Percentiles rank a stretch among this genome's conserved stretches.
Evolutionary conservation across 306 rosid genomes (phyloP).

Genomic region (Lablab purpureus): DNA sequence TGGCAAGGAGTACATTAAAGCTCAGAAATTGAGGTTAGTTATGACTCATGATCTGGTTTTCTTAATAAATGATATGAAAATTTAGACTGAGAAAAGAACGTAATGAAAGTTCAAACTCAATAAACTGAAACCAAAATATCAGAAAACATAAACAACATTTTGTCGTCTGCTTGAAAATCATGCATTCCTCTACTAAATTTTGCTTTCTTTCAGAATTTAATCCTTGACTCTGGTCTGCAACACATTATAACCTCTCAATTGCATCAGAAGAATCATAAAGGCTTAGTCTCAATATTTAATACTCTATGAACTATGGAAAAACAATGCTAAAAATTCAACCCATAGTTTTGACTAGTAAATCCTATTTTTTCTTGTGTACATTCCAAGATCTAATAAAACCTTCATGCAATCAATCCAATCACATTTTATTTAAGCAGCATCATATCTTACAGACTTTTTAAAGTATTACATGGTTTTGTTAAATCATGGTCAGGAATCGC

Average conservation of each 20-base stretch:
- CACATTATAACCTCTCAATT: too few relatives aligned
- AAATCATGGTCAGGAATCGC: constrained; percentile 67
- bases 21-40: constrained; percentile 78
- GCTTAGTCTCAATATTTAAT: too few relatives aligned
- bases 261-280: too few relatives aligned
- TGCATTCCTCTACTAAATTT: neutral
- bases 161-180: neutral
- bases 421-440: neutral
- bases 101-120: neutral
- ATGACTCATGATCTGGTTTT: constrained; percentile 28
- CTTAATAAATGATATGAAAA: neutral
- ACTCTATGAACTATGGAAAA: too few relatives aligned
- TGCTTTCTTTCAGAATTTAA: neutral
- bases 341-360: neutral
- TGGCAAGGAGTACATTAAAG: constrained; percentile 84
- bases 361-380: neutral
- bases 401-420: neutral
- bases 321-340: too few relatives aligned
- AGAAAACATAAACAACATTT: neutral
- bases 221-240: neutral
- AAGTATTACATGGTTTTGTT: neutral
- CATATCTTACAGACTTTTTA: neutral
- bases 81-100: constrained; percentile 1
- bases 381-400: neutral
- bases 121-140: neutral